These are phyloP conservation scores for Debaryomycetaceae sp. DNA, from an alignment of 1,139 yeast genomes.

Conservation along the genomic window DNA sequence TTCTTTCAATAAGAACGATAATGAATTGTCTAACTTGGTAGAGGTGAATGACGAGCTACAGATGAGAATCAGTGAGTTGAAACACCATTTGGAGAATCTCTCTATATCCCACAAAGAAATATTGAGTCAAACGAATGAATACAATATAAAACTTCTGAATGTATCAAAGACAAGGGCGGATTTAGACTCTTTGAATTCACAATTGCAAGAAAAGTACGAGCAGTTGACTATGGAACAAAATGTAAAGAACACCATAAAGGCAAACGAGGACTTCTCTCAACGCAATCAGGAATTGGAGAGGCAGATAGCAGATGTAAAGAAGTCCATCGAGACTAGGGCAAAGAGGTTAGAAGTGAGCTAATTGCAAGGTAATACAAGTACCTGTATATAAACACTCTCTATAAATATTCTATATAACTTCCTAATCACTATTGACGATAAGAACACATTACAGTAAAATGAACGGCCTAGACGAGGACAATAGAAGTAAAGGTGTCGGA, in stretches of 20 bases:
- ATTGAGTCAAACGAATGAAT: constrained; percentile 32
- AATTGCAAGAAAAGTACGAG: constrained; percentile 30
- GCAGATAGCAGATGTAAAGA: constrained; percentile 26
- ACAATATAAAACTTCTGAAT: constrained; percentile 21
- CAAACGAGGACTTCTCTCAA: constrained; percentile 39
- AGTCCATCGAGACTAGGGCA: constrained; percentile 17
- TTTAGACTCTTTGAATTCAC: constrained; percentile 15
- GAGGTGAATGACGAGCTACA: constrained; percentile 37
- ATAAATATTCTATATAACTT: not conserved
- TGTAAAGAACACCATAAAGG: constrained; percentile 42
- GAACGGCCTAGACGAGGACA: not conserved
- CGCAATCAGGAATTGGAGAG: constrained; percentile 36
- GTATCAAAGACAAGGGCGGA: constrained; percentile 21
- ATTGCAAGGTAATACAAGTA: not conserved
- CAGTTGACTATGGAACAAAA: constrained; percentile 45
- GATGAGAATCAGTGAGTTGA: constrained; percentile 25
- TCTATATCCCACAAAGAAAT: constrained; percentile 40
- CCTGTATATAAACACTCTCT: not conserved
- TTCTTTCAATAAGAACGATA: constrained; percentile 36
- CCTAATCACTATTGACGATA: too few species aligned
- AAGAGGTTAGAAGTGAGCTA: constrained; percentile 8
- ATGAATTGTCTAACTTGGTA: constrained; percentile 37
- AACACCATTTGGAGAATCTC: constrained; percentile 29
- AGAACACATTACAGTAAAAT: too few species aligned
- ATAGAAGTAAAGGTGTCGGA: constrained; percentile 32